Evolutionary conservation across 306 rosid genomes (phyloP).

Genomic region (Ziziphus jujuba): DNA sequence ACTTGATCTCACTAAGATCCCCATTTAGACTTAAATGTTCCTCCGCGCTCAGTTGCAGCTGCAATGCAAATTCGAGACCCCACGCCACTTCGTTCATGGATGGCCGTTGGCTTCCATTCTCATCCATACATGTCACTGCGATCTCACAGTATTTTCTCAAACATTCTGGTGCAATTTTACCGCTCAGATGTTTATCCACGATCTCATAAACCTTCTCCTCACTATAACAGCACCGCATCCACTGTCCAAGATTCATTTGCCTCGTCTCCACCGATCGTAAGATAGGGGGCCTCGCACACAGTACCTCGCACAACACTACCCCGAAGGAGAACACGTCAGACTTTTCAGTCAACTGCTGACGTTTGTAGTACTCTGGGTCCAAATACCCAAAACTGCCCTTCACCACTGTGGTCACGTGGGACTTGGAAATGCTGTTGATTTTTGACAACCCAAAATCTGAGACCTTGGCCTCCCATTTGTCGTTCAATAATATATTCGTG

Average conservation of each 20-base stretch:
- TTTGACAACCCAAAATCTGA: conserved; percentile 48
- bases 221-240: conserved; percentile 31
- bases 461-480: conserved; percentile 41
- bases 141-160: conserved; percentile 17
- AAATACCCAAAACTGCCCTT: conserved; percentile 53
- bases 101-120: conserved; percentile 23
- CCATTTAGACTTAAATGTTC: background rate
- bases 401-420: conserved; percentile 36
- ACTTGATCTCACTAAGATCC: background rate
- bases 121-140: conserved; percentile 11
- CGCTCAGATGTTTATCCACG: conserved; percentile 18
- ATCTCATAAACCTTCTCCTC: background rate
- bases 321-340: conserved; percentile 56
- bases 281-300: conserved; percentile 48
- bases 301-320: conserved; percentile 38
- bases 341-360: conserved; percentile 27
- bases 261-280: conserved; percentile 9
- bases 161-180: conserved; percentile 19
- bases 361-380: conserved; percentile 45
- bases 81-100: conserved; percentile 25
- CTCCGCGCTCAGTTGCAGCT: conserved; percentile 1
- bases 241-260: conserved; percentile 30
- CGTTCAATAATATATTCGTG: conserved; percentile 32
- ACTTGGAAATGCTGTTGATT: background rate
- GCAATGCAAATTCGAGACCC: conserved; percentile 26